phyloP scores from a whole-genome alignment of 768 basidiomycete genomes.

The Lanmaoa rubissima region DNA sequence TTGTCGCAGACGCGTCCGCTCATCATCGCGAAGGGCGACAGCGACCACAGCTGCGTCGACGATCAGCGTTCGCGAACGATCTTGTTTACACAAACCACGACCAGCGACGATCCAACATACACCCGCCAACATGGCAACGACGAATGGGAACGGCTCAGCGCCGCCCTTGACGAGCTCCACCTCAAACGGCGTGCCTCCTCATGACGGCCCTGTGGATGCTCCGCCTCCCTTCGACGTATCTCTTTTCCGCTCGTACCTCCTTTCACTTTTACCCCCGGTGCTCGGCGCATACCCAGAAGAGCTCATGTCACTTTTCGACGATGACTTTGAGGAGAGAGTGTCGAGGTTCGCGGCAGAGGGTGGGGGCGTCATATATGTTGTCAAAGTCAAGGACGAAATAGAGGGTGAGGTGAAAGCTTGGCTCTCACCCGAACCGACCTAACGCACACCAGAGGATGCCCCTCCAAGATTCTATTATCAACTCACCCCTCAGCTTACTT shows the following conservation, averaged over 20 bases:
- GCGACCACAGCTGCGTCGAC: slow-evolving; percentile 11
- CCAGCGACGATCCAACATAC: slow-evolving; percentile 10
- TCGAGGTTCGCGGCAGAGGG: slow-evolving; percentile 73
- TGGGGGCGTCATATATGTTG: slow-evolving; percentile 77
- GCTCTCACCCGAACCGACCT: slow-evolving; percentile 3
- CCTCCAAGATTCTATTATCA: slow-evolving; percentile 63
- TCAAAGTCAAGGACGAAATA: slow-evolving; percentile 70
- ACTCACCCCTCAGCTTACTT: slow-evolving; percentile 70
- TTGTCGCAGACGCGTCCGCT: slow-evolving; percentile 23
- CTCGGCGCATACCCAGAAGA: slow-evolving; percentile 71
- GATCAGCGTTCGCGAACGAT: slow-evolving; percentile 1
- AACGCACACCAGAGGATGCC: slow-evolving; percentile 53
- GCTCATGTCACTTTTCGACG: slow-evolving; percentile 66
- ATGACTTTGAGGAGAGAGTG: slow-evolving; percentile 73
- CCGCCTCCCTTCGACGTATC: slow-evolving; percentile 59
- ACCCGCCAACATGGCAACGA: slow-evolving; percentile 19
- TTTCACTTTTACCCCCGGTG: slow-evolving; percentile 72
- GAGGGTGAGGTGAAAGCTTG: slow-evolving; percentile 53
- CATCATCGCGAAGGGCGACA: slow-evolving; percentile 25
- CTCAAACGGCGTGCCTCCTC: slow-evolving; percentile 27
- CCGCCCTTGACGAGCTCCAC: slow-evolving; percentile 30
- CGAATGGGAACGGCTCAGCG: slow-evolving; percentile 22
- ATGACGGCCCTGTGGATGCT: slow-evolving; percentile 37
- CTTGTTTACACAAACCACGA: slow-evolving; percentile 9
- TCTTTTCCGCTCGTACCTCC: slow-evolving; percentile 69